phyloP scores from a whole-genome alignment of 2,329 filamentous ascomycete genomes.

The Colletotrichum sp. region DNA sequence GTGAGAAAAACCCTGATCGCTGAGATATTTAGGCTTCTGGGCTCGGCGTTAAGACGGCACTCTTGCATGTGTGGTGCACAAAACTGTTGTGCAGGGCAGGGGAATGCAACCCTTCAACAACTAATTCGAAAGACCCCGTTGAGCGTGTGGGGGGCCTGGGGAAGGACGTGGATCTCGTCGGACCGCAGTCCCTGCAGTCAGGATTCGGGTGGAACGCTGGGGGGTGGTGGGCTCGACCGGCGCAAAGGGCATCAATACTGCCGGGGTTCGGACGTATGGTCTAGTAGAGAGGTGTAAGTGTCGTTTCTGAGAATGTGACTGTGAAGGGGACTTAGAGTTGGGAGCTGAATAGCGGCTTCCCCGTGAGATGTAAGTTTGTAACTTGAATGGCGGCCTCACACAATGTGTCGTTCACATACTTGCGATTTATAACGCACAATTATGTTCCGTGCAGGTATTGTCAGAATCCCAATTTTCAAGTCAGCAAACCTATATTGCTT shows the following conservation, averaged over 20 bases:
- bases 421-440: not conserved
- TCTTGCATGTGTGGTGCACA: not conserved
- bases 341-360: not conserved
- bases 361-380: not conserved
- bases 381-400: not conserved
- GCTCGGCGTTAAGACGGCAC: conserved; percentile 27
- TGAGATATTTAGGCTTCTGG: not conserved
- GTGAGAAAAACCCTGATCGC: not conserved
- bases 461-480: not conserved
- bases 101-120: conserved; percentile 7
- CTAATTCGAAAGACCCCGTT: not conserved
- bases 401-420: not conserved
- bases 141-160: conserved; percentile 11
- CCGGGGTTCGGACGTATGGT: not conserved
- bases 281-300: not conserved
- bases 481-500: not conserved
- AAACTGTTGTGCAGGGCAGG: not conserved
- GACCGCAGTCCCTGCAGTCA: conserved; percentile 40
- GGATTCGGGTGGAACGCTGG: conserved; percentile 13
- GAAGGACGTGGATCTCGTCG: conserved; percentile 29
- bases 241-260: not conserved
- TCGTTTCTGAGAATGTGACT: not conserved
- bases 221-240: not conserved
- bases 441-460: not conserved
- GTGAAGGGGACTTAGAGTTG: not conserved